phyloP scores from a whole-genome alignment of 2,329 filamentous ascomycete genomes.

The Arthrobotrys musiformis region DNA sequence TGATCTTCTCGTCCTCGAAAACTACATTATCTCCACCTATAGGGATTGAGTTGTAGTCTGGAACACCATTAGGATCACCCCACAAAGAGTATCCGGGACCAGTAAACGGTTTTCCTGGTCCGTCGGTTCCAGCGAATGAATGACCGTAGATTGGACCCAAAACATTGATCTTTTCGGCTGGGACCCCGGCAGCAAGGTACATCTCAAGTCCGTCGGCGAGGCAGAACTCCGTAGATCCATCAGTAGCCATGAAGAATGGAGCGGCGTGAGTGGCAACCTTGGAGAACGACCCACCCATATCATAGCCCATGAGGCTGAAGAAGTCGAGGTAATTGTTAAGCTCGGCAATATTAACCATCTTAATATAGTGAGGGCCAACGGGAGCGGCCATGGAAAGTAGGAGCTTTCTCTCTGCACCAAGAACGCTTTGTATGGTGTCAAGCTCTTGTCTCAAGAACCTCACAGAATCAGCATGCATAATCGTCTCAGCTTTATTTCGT shows the following conservation, averaged over 20 bases:
- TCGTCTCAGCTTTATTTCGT: constrained; percentile 66
- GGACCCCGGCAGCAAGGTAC: constrained; percentile 75
- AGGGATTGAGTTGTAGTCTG: constrained; percentile 89
- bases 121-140: constrained; percentile 81
- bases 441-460: constrained; percentile 69
- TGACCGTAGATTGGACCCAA: constrained; percentile 95
- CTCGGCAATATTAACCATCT: constrained; percentile 70
- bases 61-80: constrained; percentile 75
- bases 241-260: constrained; percentile 74
- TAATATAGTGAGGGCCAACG: constrained; percentile 67
- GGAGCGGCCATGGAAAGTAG: constrained; percentile 67
- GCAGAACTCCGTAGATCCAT: constrained; percentile 78
- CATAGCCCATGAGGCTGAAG: constrained; percentile 89
- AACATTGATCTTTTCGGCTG: constrained; percentile 78
- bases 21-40: constrained; percentile 72
- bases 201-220: constrained; percentile 75
- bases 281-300: constrained; percentile 86
- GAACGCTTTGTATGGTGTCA: constrained; percentile 67
- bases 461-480: constrained; percentile 71
- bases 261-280: constrained; percentile 77
- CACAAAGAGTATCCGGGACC: constrained; percentile 72
- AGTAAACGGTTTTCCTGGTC: constrained; percentile 74
- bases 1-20: constrained; percentile 71
- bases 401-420: constrained; percentile 60
- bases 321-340: constrained; percentile 77